Percentiles rank a stretch among this genome's conserved stretches.
phyloP scores from a whole-genome alignment of 345 rosid genomes.

The Conringia planisiliqua region DNA sequence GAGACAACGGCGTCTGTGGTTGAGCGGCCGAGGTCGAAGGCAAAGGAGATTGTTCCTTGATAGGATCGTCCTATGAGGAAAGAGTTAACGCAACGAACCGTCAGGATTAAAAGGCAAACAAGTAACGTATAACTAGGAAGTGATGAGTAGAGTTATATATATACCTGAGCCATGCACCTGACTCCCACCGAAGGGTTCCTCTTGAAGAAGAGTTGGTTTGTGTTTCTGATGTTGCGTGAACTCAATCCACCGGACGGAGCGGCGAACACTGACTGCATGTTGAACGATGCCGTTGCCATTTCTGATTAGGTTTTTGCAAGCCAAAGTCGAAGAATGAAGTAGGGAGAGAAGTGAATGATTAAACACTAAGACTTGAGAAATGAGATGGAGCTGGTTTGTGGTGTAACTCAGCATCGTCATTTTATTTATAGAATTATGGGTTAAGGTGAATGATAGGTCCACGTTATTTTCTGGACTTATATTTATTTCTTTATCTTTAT shows the following conservation, averaged over 20 bases:
- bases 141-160: neutral
- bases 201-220: slow-evolving; percentile 22
- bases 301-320: neutral
- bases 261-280: slow-evolving; percentile 41
- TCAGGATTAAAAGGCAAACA: neutral
- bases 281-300: slow-evolving; percentile 40
- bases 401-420: neutral
- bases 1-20: slow-evolving; percentile 1
- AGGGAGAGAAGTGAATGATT: neutral
- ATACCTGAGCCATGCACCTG: slow-evolving; percentile 48
- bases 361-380: neutral
- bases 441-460: slow-evolving; percentile 18
- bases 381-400: slow-evolving; percentile 6
- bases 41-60: slow-evolving; percentile 6
- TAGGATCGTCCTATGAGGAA: slow-evolving; percentile 16
- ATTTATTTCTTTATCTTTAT: neutral
- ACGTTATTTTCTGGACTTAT: neutral
- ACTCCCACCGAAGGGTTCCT: slow-evolving; percentile 30
- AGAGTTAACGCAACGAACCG: neutral
- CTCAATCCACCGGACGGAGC: slow-evolving; percentile 32
- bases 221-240: slow-evolving; percentile 15
- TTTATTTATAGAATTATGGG: slow-evolving; percentile 9
- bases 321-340: neutral
- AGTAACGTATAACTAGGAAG: neutral
- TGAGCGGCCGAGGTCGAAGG: slow-evolving; percentile 17